Percentiles rank a stretch among this genome's conserved stretches.
Evolutionary conservation across 345 rosid genomes (phyloP).

Genomic region (Erysimum cheiranthoides): DNA sequence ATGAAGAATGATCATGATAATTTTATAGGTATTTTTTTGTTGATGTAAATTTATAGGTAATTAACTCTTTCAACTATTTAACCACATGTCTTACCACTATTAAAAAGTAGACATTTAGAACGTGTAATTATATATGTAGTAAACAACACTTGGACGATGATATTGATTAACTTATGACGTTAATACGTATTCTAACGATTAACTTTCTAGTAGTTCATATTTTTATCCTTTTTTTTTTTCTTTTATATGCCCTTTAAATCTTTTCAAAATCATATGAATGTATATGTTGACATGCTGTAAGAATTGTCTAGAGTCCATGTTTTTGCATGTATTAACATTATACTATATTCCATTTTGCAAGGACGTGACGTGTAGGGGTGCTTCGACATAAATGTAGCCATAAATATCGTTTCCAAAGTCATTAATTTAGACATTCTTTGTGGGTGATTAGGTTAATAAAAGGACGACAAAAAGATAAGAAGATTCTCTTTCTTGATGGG

Average conservation of each 20-base stretch:
- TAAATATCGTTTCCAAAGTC: slow-evolving; percentile 26
- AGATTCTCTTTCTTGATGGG: slow-evolving; percentile 41
- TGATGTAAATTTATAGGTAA: neutral
- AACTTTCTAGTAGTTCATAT: slow-evolving; percentile 3
- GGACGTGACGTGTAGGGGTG: slow-evolving; percentile 21
- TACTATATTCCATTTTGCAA: slow-evolving; percentile 19
- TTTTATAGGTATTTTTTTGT: no score
- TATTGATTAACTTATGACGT: neutral
- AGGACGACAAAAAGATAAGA: slow-evolving; percentile 42
- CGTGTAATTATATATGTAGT: neutral
- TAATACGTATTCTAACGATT: neutral
- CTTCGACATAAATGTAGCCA: slow-evolving; percentile 37
- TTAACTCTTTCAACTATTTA: neutral
- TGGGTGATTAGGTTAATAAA: slow-evolving; percentile 41
- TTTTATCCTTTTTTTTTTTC: neutral
- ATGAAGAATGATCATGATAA: neutral
- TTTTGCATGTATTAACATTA: slow-evolving; percentile 14
- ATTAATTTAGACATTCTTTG: slow-evolving; percentile 33
- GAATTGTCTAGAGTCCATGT: slow-evolving; percentile 20
- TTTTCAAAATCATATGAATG: neutral
- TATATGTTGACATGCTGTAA: neutral
- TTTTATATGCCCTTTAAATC: neutral
- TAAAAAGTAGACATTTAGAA: neutral
- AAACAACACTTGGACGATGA: slow-evolving; percentile 1
- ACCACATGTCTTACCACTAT: neutral